phyloP scores from a whole-genome alignment of 805 yeast genomes.

The Sugiyamaella smithiae region DNA sequence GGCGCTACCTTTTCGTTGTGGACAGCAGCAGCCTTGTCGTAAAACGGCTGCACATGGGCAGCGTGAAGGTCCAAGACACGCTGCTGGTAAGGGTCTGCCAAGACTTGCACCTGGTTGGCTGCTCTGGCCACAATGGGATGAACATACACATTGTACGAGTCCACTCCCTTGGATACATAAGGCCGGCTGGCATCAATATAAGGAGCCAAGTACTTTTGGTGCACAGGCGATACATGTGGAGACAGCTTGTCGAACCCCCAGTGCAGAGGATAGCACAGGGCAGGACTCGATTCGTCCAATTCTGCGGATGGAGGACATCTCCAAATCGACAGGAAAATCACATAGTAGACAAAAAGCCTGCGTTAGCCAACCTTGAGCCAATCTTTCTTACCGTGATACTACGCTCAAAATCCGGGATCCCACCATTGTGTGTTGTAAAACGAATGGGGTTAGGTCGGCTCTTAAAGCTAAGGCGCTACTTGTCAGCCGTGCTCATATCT shows the following conservation, averaged over 20 bases:
- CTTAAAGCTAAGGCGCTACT: too few relatives aligned
- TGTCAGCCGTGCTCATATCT: too few relatives aligned
- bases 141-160: constrained; percentile 12
- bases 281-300: constrained; percentile 15
- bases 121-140: constrained; percentile 13
- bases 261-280: constrained; percentile 24
- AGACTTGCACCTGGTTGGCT: constrained; percentile 2
- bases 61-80: constrained; percentile 10
- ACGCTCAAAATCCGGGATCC: neutral
- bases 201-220: constrained; percentile 16
- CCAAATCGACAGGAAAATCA: constrained; percentile 25
- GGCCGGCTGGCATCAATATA: constrained; percentile 17
- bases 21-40: constrained; percentile 10
- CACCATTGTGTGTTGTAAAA: neutral
- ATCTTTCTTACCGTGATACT: neutral
- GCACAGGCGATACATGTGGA: constrained; percentile 22
- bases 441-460: neutral
- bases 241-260: constrained; percentile 15
- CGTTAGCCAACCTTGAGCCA: neutral
- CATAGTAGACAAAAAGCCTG: constrained; percentile 28
- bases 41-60: constrained; percentile 18
- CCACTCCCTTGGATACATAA: constrained; percentile 10
- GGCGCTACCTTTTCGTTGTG: constrained; percentile 16
- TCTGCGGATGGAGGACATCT: constrained; percentile 24
- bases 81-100: constrained; percentile 12